A percentile compares a stretch with the other conserved stretches of the same genome.
These are phyloP conservation scores for Penicillium paradoxum DNA, from an alignment of 495 filamentous ascomycete genomes.

Conservation along the genomic window DNA sequence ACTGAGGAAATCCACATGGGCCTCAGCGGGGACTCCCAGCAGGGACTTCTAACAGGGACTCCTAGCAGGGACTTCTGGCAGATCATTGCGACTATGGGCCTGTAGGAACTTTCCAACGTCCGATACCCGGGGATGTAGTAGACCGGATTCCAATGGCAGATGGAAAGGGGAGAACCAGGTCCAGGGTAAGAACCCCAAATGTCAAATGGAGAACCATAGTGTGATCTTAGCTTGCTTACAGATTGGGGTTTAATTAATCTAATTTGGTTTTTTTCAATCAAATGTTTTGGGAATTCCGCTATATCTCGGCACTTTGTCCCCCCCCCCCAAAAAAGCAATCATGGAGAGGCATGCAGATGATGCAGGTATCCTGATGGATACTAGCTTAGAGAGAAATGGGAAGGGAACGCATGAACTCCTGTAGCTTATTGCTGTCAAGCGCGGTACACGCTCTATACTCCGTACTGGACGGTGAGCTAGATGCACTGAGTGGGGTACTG, in stretches of 20 bases:
- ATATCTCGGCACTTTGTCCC: background rate
- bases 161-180: background rate
- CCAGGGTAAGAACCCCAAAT: background rate
- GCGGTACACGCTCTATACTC: background rate
- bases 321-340: background rate
- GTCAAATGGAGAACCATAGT: background rate
- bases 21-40: background rate
- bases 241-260: background rate
- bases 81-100: constrained; percentile 12
- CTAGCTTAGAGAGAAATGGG: background rate
- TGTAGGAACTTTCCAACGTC: background rate
- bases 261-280: background rate
- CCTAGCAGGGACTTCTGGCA: too few species aligned
- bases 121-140: constrained; percentile 16
- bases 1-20: background rate
- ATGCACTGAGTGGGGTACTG: background rate
- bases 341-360: background rate
- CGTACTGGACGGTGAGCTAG: background rate
- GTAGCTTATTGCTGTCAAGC: background rate
- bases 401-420: background rate
- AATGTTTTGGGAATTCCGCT: background rate
- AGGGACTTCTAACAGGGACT: too few species aligned
- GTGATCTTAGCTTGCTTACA: background rate
- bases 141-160: constrained; percentile 12
- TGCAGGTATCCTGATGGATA: constrained; percentile 1